Conservation (phyloP, 2,329 filamentous ascomycete species). For the Drechslera avenae region DNA sequence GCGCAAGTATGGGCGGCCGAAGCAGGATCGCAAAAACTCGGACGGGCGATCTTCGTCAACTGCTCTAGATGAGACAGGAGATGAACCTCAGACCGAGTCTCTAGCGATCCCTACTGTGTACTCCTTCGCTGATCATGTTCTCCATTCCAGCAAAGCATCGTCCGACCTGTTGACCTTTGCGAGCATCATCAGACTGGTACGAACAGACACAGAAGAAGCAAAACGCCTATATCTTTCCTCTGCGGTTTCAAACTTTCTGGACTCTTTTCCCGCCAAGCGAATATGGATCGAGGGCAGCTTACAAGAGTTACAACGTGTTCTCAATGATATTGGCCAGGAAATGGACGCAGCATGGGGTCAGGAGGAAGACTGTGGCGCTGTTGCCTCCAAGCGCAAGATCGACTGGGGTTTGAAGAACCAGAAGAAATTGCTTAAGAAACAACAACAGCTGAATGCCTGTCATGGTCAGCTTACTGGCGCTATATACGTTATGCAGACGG, state of each 20-base stretch:
- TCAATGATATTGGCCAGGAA: slow-evolving; percentile 40
- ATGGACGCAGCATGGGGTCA: slow-evolving; percentile 30
- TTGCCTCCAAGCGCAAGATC: slow-evolving; percentile 32
- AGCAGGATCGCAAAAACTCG: slow-evolving; percentile 3
- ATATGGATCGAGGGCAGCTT: slow-evolving; percentile 34
- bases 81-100: slow-evolving; percentile 15
- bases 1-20: slow-evolving; percentile 15
- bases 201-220: slow-evolving; percentile 35
- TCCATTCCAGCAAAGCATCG: slow-evolving; percentile 28
- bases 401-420: slow-evolving; percentile 40
- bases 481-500: slow-evolving; percentile 35
- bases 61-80: slow-evolving; percentile 11
- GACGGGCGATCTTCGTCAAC: slow-evolving; percentile 10
- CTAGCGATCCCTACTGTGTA: slow-evolving; percentile 33
- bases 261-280: slow-evolving; percentile 29
- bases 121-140: slow-evolving; percentile 35
- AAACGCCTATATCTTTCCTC: slow-evolving; percentile 31
- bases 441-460: slow-evolving; percentile 28
- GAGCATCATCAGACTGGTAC: slow-evolving; percentile 34
- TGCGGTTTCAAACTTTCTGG: slow-evolving; percentile 27
- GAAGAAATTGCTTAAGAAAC: slow-evolving; percentile 28
- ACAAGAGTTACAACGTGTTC: slow-evolving; percentile 25
- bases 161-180: slow-evolving; percentile 31
- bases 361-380: slow-evolving; percentile 29
- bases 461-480: slow-evolving; percentile 36